Base-by-base conservation (phyloP, 257 asterid species). In the Handroanthus guayacan region DNA sequence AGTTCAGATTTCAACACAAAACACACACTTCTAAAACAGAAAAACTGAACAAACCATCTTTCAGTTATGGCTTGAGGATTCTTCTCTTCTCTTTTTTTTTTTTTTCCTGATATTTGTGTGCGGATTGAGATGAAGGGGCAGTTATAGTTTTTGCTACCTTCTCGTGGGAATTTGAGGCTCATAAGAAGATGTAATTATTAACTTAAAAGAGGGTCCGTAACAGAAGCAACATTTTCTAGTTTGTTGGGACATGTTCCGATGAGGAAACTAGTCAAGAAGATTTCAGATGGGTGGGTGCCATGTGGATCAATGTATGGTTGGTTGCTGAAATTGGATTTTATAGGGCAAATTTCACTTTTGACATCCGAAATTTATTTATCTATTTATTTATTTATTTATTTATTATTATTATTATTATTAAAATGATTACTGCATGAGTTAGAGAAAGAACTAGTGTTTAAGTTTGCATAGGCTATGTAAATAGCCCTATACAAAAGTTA, bases 141-240 rank as follows among this genome's bases (percentile, higher is more conserved):
- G 55, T 34, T 37, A 73, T 5, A 41, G 45, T 5, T 8, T 8
- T 41, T 41, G 45, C 45, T 25, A 41, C 45, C 45, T 41, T 39
- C 8, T 41, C 45, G 31, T 77, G 75, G 76, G 18, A 51, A 75
- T 62, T 12, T 69, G 74, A 48, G 62, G 54, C 37, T 45, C 12
- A 18, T 37, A 65, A 12, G 44, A 9, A 1, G 31, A 25, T 25
- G 31, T 1, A 5, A 43, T 36, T 56, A 14, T 57, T 61, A 61
- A 67, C 64, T 50, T 34, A 48, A 71, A 51, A 71, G 44, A 45
- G 81, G 68, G 52, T 75, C 65, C 34, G 57, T 4, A 75, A 75
- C 58, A 38, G 67, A 65, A 50, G 67, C 63, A 8, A 25, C 14
- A n/a, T 31, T 6, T 45, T 12, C 38, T 74, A 62, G 48, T 74